Base-by-base conservation (phyloP, 306 rosid species). In the Fagus sylvatica region DNA sequence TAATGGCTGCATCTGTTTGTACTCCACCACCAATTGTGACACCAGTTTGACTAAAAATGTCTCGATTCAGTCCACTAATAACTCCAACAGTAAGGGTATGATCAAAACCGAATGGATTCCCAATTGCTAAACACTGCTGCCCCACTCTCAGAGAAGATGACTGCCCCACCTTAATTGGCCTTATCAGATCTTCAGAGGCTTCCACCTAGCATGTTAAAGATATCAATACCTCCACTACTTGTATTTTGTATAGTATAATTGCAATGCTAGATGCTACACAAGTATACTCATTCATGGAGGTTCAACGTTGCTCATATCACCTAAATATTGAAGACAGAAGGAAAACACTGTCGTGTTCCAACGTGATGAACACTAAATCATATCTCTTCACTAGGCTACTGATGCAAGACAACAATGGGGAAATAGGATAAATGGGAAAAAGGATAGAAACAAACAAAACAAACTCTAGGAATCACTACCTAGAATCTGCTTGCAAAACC, bases 91-190 rank as follows among this genome's bases (percentile, higher is more conserved):
- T 93, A 72, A 95, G 97, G 67, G 99, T 93, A 74, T 95, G 99
- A 88, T 93, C 98, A 54, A 95, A 95, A 66, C 99, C 99, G 84
- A 95, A 95, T 28, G 99, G 99, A 80, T 95, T 95, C 75, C 99
- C 99, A 78, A 93, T 95, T 64, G 99, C 97, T 88, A 95, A 90
- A 84, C 98, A 95, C 82, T 91, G 97, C 76, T 91, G 99, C 56
- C 99, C 99, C 37, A 95, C 99, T 88, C 76, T 92, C 34, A 95
- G 83, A 77, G 90, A 91, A 28, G 91, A 86, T 28, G 99, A 91
- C 69, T 85, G 81, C 71, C 98, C 99, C 65, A 82, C 90, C 65
- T 73, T 88, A 74, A 95, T 85, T 67, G 99, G 94, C 84, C 82
- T 89, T 83, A 92, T 78, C 69, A 95, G 88, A 76, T 92, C 96